Conservation (phyloP, 2,329 filamentous ascomycete species). For the Cercospora nicotianae region DNA sequence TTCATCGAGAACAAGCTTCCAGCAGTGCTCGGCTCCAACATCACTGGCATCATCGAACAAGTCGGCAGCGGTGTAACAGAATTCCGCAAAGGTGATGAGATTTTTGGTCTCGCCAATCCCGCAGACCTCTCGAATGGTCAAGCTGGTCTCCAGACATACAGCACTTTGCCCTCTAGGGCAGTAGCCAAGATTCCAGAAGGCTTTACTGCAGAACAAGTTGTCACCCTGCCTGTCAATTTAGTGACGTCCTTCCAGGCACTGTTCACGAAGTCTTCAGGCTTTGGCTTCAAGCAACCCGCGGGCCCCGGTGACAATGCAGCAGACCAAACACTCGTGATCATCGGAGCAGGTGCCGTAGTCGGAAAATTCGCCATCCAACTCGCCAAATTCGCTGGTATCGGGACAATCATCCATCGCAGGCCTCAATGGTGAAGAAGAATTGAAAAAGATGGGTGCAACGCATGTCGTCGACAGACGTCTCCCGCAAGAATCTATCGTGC, state of each 20-base stretch:
- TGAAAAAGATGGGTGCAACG: constrained; percentile 4
- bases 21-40: constrained; percentile 9
- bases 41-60: constrained; percentile 12
- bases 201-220: neutral
- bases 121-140: neutral
- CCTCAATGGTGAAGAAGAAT: constrained; percentile 2
- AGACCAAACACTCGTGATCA: neutral
- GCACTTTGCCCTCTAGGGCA: neutral
- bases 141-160: constrained; percentile 7
- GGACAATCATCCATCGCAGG: constrained; percentile 4
- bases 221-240: constrained; percentile 9
- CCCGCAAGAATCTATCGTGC: neutral
- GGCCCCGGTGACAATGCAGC: neutral
- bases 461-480: constrained; percentile 7
- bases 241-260: constrained; percentile 10
- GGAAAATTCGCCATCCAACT: constrained; percentile 13
- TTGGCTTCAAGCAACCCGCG: neutral
- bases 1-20: constrained; percentile 15
- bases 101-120: constrained; percentile 4
- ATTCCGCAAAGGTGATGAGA: constrained; percentile 1
- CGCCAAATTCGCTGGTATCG: constrained; percentile 15
- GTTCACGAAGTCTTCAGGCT: constrained; percentile 1
- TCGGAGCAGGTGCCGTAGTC: constrained; percentile 10
- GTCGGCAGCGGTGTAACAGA: neutral
- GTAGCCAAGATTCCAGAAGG: constrained; percentile 3